Percentiles rank a stretch among this genome's conserved stretches.
phyloP scores from a whole-genome alignment of 106 monocot genomes.

The Posidonia australis region DNA sequence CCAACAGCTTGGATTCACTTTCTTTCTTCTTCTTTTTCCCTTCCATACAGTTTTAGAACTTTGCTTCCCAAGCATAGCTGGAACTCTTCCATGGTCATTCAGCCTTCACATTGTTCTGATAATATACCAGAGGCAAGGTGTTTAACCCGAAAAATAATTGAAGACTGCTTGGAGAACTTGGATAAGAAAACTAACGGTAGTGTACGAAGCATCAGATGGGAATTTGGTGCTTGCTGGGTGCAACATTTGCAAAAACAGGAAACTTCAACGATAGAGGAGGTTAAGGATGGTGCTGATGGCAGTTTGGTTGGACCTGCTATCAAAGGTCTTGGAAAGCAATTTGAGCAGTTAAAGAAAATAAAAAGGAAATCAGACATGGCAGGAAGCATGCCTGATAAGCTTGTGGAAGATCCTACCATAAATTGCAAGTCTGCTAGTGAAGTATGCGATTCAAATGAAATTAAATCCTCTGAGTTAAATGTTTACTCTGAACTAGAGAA shows the following conservation, averaged over 20 bases:
- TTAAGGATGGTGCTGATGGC: slow-evolving; percentile 21
- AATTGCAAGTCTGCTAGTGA: not conserved
- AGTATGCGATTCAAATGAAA: slow-evolving; percentile 8
- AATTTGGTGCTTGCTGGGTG: slow-evolving; percentile 66
- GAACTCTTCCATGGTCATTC: slow-evolving; percentile 18
- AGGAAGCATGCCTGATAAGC: slow-evolving; percentile 3
- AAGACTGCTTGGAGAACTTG: slow-evolving; percentile 50
- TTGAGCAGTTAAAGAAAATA: slow-evolving; percentile 64
- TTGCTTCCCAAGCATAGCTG: slow-evolving; percentile 23
- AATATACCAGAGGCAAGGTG: slow-evolving; percentile 17
- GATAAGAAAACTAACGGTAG: slow-evolving; percentile 15
- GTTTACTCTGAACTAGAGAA: slow-evolving; percentile 26
- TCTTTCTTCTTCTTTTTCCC: slow-evolving; percentile 1
- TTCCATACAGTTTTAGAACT: slow-evolving; percentile 64
- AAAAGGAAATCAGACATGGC: slow-evolving; percentile 39
- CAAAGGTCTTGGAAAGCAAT: slow-evolving; percentile 78
- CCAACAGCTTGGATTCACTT: not conserved
- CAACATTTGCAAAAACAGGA: slow-evolving; percentile 68
- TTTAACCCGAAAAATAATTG: slow-evolving; percentile 37
- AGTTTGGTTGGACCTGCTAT: slow-evolving; percentile 23
- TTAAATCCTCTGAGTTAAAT: slow-evolving; percentile 6
- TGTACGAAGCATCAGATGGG: slow-evolving; percentile 59
- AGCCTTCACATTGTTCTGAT: slow-evolving; percentile 15
- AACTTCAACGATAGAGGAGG: slow-evolving; percentile 17
- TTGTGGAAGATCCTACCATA: slow-evolving; percentile 6